Evolutionary conservation across 352 stramenopile species (phyloP).

Genomic region (Phytophthora citrophthora): DNA sequence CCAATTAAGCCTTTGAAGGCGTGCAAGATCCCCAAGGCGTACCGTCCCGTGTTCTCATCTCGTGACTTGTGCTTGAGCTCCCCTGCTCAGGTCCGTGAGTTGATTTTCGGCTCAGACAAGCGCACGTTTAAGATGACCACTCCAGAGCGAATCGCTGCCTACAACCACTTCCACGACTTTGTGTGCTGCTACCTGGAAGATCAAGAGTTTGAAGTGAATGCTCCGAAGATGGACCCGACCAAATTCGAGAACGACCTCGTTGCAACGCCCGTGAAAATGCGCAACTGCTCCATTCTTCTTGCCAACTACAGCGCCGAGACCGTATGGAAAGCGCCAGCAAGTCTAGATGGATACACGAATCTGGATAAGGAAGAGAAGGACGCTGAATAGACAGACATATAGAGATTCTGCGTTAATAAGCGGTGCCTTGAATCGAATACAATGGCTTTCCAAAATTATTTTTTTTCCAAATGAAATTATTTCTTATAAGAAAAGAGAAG

Average conservation of each 20-base stretch:
- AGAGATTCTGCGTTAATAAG: neutral
- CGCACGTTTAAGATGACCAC: slow-evolving; percentile 16
- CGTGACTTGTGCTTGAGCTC: slow-evolving; percentile 30
- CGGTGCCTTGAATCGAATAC: neutral
- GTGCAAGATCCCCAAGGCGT: slow-evolving; percentile 20
- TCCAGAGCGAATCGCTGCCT: slow-evolving; percentile 18
- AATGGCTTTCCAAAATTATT: neutral
- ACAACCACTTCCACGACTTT: slow-evolving; percentile 33
- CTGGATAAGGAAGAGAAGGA: neutral
- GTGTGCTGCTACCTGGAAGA: slow-evolving; percentile 33
- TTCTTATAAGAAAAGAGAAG: too few species aligned
- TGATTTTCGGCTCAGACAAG: slow-evolving; percentile 31
- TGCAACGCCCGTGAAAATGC: slow-evolving; percentile 24
- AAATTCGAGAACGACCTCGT: slow-evolving; percentile 20
- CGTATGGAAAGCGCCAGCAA: slow-evolving; percentile 7
- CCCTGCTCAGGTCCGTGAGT: slow-evolving; percentile 13
- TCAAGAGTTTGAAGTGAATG: slow-evolving; percentile 33
- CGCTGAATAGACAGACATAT: neutral
- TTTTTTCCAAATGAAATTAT: too few species aligned
- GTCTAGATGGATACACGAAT: neutral
- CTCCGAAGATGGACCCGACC: slow-evolving; percentile 13
- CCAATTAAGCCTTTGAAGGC: slow-evolving; percentile 9
- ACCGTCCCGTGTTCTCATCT: slow-evolving; percentile 23
- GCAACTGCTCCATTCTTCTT: slow-evolving; percentile 21
- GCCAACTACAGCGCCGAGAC: slow-evolving; percentile 19